Evolutionary conservation across 306 rosid species (phyloP).

Genomic region (Gastrolobium villosum): DNA sequence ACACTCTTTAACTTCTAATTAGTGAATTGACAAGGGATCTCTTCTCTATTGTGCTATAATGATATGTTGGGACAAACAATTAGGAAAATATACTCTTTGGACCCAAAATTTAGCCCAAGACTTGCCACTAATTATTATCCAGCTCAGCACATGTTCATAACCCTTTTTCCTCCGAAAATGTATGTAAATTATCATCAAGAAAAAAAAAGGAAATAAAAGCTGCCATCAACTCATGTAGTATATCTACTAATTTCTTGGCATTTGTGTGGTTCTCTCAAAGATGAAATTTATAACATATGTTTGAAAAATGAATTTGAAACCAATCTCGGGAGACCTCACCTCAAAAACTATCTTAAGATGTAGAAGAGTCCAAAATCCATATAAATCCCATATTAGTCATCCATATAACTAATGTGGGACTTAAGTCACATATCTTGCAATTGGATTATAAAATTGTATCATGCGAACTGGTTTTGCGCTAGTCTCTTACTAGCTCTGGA

Average conservation of each 20-base stretch:
- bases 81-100: background rate
- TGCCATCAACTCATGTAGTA: background rate
- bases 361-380: no score
- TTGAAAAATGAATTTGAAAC: no score
- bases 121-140: background rate
- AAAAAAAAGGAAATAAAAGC: background rate
- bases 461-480: no score
- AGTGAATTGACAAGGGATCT: background rate
- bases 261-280: background rate
- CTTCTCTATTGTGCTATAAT: no score
- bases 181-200: background rate
- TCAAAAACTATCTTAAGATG: no score
- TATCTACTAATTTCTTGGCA: background rate
- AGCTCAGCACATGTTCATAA: background rate
- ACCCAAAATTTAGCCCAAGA: background rate
- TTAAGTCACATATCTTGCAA: no score
- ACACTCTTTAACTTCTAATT: background rate
- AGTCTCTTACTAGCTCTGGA: no score
- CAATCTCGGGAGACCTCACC: no score
- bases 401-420: no score
- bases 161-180: background rate
- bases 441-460: no score
- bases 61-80: slow-evolving; percentile 4
- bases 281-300: background rate
- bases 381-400: no score